Evolutionary conservation across 768 basidiomycete species (phyloP).

Genomic region (Tulasnella sp.): DNA sequence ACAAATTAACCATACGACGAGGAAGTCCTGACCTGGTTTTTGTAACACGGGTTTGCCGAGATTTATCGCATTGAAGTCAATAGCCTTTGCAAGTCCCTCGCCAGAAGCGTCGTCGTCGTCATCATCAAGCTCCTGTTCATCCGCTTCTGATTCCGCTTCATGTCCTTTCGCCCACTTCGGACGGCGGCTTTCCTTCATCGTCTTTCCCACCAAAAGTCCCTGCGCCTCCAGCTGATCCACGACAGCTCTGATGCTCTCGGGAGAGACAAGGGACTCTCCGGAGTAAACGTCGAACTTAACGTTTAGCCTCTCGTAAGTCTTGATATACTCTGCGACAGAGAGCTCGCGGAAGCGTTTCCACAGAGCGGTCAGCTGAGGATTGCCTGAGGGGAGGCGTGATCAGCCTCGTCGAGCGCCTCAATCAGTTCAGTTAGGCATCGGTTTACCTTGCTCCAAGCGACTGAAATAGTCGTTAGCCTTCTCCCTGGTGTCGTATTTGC

Average conservation of each 20-base stretch:
- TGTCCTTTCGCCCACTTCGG: background rate
- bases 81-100: slow-evolving; percentile 24
- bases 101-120: slow-evolving; percentile 2
- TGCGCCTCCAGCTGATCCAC: slow-evolving; percentile 25
- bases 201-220: slow-evolving; percentile 10
- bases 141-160: background rate
- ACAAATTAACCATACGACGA: background rate
- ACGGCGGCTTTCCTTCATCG: slow-evolving; percentile 6
- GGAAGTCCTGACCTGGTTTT: slow-evolving; percentile 21
- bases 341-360: slow-evolving; percentile 32
- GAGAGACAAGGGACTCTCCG: slow-evolving; percentile 29
- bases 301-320: slow-evolving; percentile 29
- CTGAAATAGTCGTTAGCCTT: slow-evolving; percentile 27
- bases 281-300: slow-evolving; percentile 32
- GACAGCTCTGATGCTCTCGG: slow-evolving; percentile 25
- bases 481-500: slow-evolving; percentile 13
- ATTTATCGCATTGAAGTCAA: slow-evolving; percentile 25
- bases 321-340: slow-evolving; percentile 28
- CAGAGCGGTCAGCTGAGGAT: slow-evolving; percentile 26
- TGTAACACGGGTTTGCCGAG: slow-evolving; percentile 31
- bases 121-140: background rate
- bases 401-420: background rate
- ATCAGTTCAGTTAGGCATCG: background rate
- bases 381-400: slow-evolving; percentile 17
- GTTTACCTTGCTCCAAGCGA: slow-evolving; percentile 29